Evolutionary conservation across 1,139 yeast species (phyloP).

Genomic region (Candida pseudocylindracea): DNA sequence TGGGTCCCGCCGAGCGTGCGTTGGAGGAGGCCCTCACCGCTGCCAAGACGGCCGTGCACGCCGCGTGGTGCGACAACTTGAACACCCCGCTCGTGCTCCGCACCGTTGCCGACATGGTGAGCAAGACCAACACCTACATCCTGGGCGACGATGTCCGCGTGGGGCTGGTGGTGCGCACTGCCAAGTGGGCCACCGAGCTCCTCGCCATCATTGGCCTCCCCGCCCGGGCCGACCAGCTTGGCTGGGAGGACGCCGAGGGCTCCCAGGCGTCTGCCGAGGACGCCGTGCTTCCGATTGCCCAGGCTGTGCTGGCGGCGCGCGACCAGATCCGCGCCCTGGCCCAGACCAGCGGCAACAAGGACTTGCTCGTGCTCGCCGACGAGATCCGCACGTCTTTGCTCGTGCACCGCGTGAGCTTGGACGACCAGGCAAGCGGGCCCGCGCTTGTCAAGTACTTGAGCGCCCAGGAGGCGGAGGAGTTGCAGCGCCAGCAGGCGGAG

Average conservation of each 20-base stretch:
- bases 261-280: constrained; percentile 30
- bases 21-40: constrained; percentile 25
- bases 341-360: constrained; percentile 21
- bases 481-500: constrained; percentile 37
- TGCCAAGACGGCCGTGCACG: constrained; percentile 44
- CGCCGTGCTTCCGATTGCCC: constrained; percentile 54
- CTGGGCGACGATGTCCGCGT: constrained; percentile 22
- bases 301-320: constrained; percentile 57
- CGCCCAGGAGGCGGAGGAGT: constrained; percentile 42
- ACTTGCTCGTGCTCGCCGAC: constrained; percentile 28
- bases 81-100: constrained; percentile 59
- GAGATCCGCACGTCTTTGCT: constrained; percentile 30
- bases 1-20: constrained; percentile 26
- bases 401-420: constrained; percentile 60
- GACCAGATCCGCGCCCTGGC: constrained; percentile 61
- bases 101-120: constrained; percentile 41
- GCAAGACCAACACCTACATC: constrained; percentile 52
- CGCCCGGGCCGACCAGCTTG: constrained; percentile 43
- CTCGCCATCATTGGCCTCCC: constrained; percentile 57
- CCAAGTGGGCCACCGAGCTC: constrained; percentile 51
- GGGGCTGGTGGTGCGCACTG: constrained; percentile 42
- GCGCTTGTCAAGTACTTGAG: constrained; percentile 69
- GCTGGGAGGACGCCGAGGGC: constrained; percentile 36
- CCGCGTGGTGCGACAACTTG: constrained; percentile 73
- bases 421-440: constrained; percentile 65